A percentile compares a stretch with the other conserved stretches of the same genome.
These are phyloP conservation scores for Fragosphaeria purpurea DNA, from an alignment of 2,329 filamentous ascomycete species.

Conservation along the genomic window DNA sequence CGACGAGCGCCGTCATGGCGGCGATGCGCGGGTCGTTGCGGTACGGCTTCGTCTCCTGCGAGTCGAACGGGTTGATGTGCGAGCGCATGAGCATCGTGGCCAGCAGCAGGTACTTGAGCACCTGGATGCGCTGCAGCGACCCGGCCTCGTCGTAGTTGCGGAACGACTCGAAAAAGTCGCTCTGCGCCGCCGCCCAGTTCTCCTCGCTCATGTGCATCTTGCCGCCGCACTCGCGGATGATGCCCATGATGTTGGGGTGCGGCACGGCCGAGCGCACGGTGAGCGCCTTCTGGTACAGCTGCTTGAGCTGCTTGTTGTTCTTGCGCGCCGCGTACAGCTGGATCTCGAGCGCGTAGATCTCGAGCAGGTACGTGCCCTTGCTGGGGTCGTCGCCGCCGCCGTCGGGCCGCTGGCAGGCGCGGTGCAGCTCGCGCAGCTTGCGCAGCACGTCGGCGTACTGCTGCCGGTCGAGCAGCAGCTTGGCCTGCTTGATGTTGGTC, in stretches of 20 bases:
- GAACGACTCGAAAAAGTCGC: conserved; percentile 97
- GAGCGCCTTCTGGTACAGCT: conserved; percentile 81
- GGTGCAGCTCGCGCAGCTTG: conserved; percentile 82
- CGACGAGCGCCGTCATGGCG: conserved; percentile 94
- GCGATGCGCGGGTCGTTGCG: conserved; percentile 90
- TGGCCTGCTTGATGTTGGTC: conserved; percentile 93
- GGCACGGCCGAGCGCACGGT: conserved; percentile 93
- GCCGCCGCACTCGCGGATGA: conserved; percentile 95
- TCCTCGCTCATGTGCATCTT: conserved; percentile 99
- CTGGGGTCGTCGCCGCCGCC: conserved; percentile 78
- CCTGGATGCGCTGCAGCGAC: conserved; percentile 90
- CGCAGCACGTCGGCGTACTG: conserved; percentile 71
- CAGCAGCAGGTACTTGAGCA: conserved; percentile 91
- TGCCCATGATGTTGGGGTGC: conserved; percentile 97
- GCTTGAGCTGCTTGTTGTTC: conserved; percentile 95
- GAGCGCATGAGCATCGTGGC: conserved; percentile 99
- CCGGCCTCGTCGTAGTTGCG: conserved; percentile 98
- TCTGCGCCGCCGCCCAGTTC: conserved; percentile 96
- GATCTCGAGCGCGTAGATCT: conserved; percentile 94
- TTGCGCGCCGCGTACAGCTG: conserved; percentile 96
- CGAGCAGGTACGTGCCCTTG: conserved; percentile 92
- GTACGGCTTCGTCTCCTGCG: conserved; percentile 97
- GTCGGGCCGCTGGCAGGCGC: conserved; percentile 76
- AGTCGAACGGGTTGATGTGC: conserved; percentile 97
- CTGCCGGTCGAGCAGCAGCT: conserved; percentile 82